Evolutionary conservation across 148 eudicot genomes (phyloP).

Genomic region (Spergularia bocconei): DNA sequence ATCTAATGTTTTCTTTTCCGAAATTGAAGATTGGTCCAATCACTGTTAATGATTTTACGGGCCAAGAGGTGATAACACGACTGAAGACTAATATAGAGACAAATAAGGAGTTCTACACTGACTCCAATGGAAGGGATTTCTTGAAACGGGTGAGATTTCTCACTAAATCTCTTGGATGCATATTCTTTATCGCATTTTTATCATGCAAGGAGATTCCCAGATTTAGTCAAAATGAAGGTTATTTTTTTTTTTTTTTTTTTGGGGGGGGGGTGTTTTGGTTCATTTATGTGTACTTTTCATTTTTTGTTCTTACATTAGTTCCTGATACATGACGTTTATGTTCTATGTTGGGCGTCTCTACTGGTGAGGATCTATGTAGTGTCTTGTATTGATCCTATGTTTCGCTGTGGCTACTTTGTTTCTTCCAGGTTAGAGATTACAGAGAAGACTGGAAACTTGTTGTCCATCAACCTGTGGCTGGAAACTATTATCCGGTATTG

Average conservation of each 20-base stretch:
- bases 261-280: no score
- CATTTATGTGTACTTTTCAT: no score
- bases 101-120: slow-evolving; percentile 68
- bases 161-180: neutral
- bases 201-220: no score
- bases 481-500: slow-evolving; percentile 86
- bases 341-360: no score
- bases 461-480: slow-evolving; percentile 74
- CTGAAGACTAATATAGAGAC: slow-evolving; percentile 66
- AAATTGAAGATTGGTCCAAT: slow-evolving; percentile 68
- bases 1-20: slow-evolving; percentile 14
- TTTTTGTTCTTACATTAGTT: no score
- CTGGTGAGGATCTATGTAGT: neutral
- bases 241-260: no score
- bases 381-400: neutral
- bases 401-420: neutral
- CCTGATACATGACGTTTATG: no score
- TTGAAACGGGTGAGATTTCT: slow-evolving; percentile 57
- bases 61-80: slow-evolving; percentile 79
- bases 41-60: slow-evolving; percentile 39
- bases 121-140: slow-evolving; percentile 91
- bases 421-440: slow-evolving; percentile 60
- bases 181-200: neutral
- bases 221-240: no score
- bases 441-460: slow-evolving; percentile 78